Conservation (phyloP, 2,329 filamentous ascomycete species). For the Triangularia verruculosa region DNA sequence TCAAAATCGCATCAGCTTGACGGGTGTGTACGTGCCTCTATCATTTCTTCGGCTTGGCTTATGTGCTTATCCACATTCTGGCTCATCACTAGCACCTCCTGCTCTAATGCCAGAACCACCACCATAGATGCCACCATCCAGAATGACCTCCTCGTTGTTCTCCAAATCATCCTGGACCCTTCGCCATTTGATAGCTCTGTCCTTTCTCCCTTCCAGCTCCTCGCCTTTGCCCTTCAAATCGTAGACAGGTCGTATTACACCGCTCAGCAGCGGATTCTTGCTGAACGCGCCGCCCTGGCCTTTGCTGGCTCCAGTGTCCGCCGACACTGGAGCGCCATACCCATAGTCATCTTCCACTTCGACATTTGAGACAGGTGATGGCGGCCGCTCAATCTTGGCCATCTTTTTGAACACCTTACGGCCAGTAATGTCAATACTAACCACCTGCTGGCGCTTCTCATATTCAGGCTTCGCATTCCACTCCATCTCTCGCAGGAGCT, state of each 20-base stretch:
- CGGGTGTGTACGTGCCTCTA: too few relatives aligned
- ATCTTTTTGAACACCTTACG: conserved; percentile 74
- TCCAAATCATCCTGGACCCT: conserved; percentile 59
- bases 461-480: conserved; percentile 83
- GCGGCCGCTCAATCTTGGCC: conserved; percentile 58
- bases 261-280: conserved; percentile 64
- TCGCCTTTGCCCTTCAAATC: conserved; percentile 51
- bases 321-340: conserved; percentile 22
- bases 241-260: conserved; percentile 63
- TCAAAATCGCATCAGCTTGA: too few relatives aligned
- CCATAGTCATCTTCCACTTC: conserved; percentile 35
- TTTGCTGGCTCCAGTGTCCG: conserved; percentile 37
- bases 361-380: conserved; percentile 46
- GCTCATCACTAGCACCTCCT: conserved; percentile 35
- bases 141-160: conserved; percentile 57
- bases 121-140: conserved; percentile 55
- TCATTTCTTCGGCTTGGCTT: too few relatives aligned
- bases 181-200: conserved; percentile 50
- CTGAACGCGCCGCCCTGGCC: conserved; percentile 56
- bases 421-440: conserved; percentile 78
- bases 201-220: conserved; percentile 42
- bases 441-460: conserved; percentile 80
- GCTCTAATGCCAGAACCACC: conserved; percentile 25
- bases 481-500: conserved; percentile 77
- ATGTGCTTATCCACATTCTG: conserved; percentile 40